Base-by-base conservation (phyloP, 129 eudicot species). In the Logfia minima region DNA sequence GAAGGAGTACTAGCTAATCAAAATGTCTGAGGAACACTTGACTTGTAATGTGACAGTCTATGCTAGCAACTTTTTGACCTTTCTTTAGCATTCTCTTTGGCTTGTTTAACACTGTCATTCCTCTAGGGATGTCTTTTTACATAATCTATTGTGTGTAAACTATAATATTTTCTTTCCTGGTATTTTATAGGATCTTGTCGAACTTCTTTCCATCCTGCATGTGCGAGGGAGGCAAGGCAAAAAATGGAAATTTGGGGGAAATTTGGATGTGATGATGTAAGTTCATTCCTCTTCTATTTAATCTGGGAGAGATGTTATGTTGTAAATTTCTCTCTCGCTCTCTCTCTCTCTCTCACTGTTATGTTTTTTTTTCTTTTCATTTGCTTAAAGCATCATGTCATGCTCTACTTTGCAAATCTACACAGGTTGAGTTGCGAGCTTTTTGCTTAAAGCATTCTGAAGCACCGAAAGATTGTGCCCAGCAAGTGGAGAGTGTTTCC, bases 201-300 rank as follows among this genome's bases (percentile, higher is more conserved):
- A 85, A 86, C 96, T 68, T 86, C 99, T 13, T 95, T 95, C 77
- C 99, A 95, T 79, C 99, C 99, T 73, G 74, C 86, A 66, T 95
- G 99, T 83, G 99, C 97, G 9, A 91, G 99, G 87, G 97, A 95
- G 75, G 99, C 97, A 76, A 84, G 83, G 52, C 90, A 89, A 71
- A 81, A 86, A 79, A 92, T 95, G 92, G 99, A 95, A 87, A 89
- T 95, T 16, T 95, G 99, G 99, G 99, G 97, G 26, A 92, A 88
- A 80, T 86, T 92, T 32, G 97, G 99, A 72, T 87, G 90, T 84
- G 99, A 95, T 86, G 99, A 95, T 83, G 99, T 95, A 83, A 82
- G 94, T 70, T 76, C 37, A 43, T 28, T 56, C 45, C 37, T 29
- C 69, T 66, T 66, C 21, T 5, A 32, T 32, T 34, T 4, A 18